Base-by-base conservation (phyloP, 2,329 filamentous ascomycete species). In the Emergomyces pasteurianus region DNA sequence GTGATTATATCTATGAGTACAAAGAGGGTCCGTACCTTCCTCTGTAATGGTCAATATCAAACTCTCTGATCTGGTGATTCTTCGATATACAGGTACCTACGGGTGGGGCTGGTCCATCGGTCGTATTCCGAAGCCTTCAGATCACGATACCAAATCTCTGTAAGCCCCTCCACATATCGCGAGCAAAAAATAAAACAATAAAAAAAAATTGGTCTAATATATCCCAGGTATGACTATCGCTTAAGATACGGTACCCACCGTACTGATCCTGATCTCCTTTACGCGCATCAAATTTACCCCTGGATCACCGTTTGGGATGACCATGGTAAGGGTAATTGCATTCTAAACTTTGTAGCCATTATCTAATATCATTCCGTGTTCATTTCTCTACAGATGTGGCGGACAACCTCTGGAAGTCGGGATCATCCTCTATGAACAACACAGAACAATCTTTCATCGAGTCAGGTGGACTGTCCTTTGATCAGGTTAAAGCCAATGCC, bases 401-500 rank as follows among this genome's bases (percentile, higher is more conserved):
- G 5, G 80, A 89, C 68, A 88, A 89, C 66, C 82, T 80, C 2
- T 89, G 84, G 68, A 78, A 81, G 28, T 85, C 85, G 66, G 86
- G 86, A 0, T 81, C 79, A 9, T 79, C 80, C 1, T 76, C 78
- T 3, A 73, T 86, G 28, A 86, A 85, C 70, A 89, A 89, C 70
- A 87, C 83, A 10, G 85, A 87, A 67, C 79, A 81, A 8, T 86
- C 83, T 0, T 89, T 88, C 72, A 68, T 83, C 34, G 76, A 80
- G 55, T 79, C 83, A 60, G 80, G 81, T 3, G 77, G 78, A 16
- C 79, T 89, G n/a, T 83, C 80, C 38, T 83, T 88, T n/a, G 86
- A 89, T 65, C 83, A 87, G 69, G 80, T 86, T 64, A 89, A 89
- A 75, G 84, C 87, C 78, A 87, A 89, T 59, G 86, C 86, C 1